Conservation (phyloP, 345 rosid species). For the Camelina neglecta region DNA sequence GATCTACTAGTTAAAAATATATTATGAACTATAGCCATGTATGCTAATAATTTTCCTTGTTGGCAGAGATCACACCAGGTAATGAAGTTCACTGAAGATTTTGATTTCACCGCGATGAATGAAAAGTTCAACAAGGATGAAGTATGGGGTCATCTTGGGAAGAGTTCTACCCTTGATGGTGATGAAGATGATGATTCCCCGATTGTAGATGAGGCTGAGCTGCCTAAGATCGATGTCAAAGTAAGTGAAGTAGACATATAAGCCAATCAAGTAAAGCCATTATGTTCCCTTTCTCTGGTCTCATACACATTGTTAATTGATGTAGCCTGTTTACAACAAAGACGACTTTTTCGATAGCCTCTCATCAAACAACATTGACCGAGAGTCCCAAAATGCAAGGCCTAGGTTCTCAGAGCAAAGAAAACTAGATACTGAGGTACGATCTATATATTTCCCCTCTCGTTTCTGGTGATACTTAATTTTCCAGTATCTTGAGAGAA, state of each 20-base stretch:
- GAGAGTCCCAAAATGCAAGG: conserved; percentile 67
- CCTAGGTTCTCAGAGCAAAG: conserved; percentile 82
- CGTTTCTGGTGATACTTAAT: neutral
- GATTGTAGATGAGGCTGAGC: conserved; percentile 56
- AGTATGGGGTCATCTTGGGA: conserved; percentile 96
- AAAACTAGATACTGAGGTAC: conserved; percentile 91
- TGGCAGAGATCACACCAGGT: conserved; percentile 56
- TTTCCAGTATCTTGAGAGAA: neutral
- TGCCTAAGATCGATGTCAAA: conserved; percentile 56
- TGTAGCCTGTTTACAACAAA: conserved; percentile 83
- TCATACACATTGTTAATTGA: conserved; percentile 20
- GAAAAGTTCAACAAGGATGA: conserved; percentile 95
- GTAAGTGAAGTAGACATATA: conserved; percentile 41
- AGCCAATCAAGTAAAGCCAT: neutral
- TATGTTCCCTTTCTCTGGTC: neutral
- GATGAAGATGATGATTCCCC: conserved; percentile 62
- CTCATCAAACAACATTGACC: conserved; percentile 57
- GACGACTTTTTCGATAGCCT: conserved; percentile 94
- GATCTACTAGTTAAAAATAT: neutral
- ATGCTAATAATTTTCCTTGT: conserved; percentile 28
- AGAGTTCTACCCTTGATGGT: conserved; percentile 56
- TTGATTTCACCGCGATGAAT: conserved; percentile 92
- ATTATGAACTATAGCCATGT: neutral
- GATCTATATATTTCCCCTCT: neutral
- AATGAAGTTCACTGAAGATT: conserved; percentile 84